Percentiles rank a stretch among this genome's conserved stretches.
These are phyloP conservation scores for Lepidium aucheri DNA, from an alignment of 345 rosid genomes.

Conservation along the genomic window DNA sequence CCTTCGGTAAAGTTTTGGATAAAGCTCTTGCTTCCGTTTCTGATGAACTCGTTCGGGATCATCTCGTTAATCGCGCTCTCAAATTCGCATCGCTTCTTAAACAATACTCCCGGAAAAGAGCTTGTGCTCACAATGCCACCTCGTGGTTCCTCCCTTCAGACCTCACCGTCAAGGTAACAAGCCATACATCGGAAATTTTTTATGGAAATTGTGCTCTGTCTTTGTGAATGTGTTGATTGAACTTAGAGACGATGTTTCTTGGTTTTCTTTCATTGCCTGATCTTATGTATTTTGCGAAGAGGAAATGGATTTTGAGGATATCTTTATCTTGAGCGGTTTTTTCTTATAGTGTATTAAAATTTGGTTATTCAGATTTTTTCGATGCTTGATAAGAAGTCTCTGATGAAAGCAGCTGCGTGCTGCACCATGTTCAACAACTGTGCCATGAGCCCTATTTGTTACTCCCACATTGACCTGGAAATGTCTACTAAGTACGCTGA, in stretches of 20 bases:
- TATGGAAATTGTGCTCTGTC: too few species aligned
- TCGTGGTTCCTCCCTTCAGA: neutral
- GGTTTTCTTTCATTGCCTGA: too few species aligned
- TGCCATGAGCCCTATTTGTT: conserved; percentile 65
- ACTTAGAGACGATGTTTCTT: too few species aligned
- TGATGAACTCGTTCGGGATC: neutral
- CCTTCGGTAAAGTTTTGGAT: neutral
- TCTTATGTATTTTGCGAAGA: neutral
- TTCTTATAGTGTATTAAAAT: neutral
- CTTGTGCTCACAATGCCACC: neutral
- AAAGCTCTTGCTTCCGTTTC: neutral
- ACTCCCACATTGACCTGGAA: conserved; percentile 55
- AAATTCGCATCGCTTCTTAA: neutral
- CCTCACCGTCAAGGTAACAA: neutral
- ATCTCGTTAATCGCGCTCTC: neutral
- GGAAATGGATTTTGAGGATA: neutral
- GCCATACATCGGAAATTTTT: too few species aligned
- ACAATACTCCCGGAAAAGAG: neutral
- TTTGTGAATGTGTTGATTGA: too few species aligned
- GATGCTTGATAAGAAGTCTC: conserved; percentile 64
- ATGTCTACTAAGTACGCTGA: conserved; percentile 27
- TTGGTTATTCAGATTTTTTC: conserved; percentile 47
- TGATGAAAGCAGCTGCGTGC: conserved; percentile 56
- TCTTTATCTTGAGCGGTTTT: neutral
- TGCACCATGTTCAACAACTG: conserved; percentile 69